Conservation (phyloP, 345 rosid species). For the Camelina neglecta region DNA sequence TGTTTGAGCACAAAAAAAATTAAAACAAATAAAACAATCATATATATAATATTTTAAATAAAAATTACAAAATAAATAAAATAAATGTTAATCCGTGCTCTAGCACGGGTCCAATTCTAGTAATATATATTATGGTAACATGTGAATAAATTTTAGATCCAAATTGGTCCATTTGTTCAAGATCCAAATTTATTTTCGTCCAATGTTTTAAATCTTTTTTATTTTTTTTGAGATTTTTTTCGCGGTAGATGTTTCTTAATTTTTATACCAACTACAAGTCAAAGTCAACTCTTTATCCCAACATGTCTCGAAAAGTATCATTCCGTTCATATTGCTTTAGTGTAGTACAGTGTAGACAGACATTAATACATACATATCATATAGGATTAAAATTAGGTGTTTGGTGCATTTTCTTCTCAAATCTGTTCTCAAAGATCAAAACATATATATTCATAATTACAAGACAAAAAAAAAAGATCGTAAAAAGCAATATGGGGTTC, state of each 20-base stretch:
- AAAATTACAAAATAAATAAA: too few relatives aligned
- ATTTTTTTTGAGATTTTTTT: too few relatives aligned
- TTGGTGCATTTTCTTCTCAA: neutral
- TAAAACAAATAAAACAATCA: too few relatives aligned
- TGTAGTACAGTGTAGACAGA: neutral
- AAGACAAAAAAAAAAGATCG: neutral
- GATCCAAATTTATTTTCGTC: neutral
- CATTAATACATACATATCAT: neutral
- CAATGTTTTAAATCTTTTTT: neutral
- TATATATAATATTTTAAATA: too few relatives aligned
- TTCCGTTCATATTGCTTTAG: constrained; percentile 18
- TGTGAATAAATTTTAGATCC: too few relatives aligned
- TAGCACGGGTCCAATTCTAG: too few relatives aligned
- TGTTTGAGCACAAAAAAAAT: too few relatives aligned
- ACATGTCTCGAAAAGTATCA: neutral
- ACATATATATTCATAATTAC: constrained; percentile 12
- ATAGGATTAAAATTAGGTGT: constrained; percentile 1
- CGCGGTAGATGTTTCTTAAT: too few relatives aligned
- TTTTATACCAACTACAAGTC: neutral
- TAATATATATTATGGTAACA: too few relatives aligned
- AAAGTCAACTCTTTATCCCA: constrained; percentile 38
- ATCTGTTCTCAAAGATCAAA: constrained; percentile 1
- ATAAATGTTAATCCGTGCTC: too few relatives aligned
- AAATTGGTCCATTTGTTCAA: too few relatives aligned
- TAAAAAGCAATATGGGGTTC: neutral